A percentile compares a stretch with the other conserved stretches of the same genome.
phyloP scores from a whole-genome alignment of 345 rosid genomes.

The Crucihimalaya himalaica region DNA sequence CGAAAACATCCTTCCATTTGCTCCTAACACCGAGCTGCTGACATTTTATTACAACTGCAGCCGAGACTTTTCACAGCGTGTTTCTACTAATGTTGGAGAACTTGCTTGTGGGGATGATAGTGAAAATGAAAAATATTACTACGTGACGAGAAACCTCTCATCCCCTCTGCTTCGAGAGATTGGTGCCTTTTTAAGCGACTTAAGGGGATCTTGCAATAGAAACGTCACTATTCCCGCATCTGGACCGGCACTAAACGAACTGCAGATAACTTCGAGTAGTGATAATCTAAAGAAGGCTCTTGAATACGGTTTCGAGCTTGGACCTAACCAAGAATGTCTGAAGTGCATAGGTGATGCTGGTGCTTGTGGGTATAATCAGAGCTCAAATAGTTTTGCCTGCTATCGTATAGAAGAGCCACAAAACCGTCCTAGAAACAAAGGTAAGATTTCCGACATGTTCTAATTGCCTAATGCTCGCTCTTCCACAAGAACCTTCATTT shows the following conservation, averaged over 20 bases:
- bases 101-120: background rate
- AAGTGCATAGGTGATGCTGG: conserved; percentile 30
- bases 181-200: background rate
- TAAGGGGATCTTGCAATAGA: background rate
- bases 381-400: conserved; percentile 26
- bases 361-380: conserved; percentile 40
- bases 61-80: fast-evolving
- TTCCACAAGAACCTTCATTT: background rate
- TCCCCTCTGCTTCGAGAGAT: background rate
- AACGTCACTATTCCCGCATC: conserved; percentile 26
- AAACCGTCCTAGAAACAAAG: background rate
- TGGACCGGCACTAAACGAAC: background rate
- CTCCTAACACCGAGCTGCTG: background rate
- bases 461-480: background rate
- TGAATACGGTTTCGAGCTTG: conserved; percentile 37
- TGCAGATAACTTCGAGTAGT: fast-evolving
- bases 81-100: background rate
- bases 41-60: conserved; percentile 35
- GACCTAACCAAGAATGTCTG: conserved; percentile 24
- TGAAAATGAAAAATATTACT: background rate
- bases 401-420: background rate
- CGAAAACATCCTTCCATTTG: background rate
- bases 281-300: conserved; percentile 23
- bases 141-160: background rate
- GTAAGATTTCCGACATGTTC: background rate